Base-by-base conservation (phyloP, 306 rosid species). In the Acacia melanoxylon region DNA sequence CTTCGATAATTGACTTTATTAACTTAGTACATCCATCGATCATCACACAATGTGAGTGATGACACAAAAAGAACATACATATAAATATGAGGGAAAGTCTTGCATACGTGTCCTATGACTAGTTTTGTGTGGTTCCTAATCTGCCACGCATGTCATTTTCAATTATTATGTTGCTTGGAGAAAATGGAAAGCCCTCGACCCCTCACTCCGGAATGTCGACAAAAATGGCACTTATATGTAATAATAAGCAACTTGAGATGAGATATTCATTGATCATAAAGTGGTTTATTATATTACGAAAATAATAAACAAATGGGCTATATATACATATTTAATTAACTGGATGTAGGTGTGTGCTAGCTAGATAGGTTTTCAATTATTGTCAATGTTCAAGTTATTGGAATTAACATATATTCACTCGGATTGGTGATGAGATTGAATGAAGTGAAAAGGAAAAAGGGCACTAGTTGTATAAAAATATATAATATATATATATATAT, bases 161-260 rank as follows among this genome's bases (percentile, higher is more conserved):
- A 46, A 45, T 13, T 56, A 8, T 71, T 29, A 44, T 72, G 61
- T 49, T 65, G 24, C 74, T 41, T n/a, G 70, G 27, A 51, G 77
- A 15, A 65, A 66, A 16, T 35, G 84, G 49, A 66, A 75, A 81
- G 70, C 40, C 22, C 44, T 29, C 42, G 48, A 76, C 62, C 68
- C 63, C 49, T 17, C 24, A 42, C n/a, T 59, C 4, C 72, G 22
- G 12, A 66, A 66, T 17, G n/a, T 6, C 24, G 24, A 66, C 71
- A 66, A 17, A 66, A 35, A 17, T 66, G 45, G 45, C 24, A 10
- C 15, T 3, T 12, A 56, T 2, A 51, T 9, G 14, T 2, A 31
- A 15, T 13, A 15, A 2, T 14, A 65, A 63, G 20, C 44, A 31
- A 31, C 44, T 66, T 31, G 68, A 75, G 46, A 2, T 9, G 63